Evolutionary conservation across 1,139 yeast genomes (phyloP).

Genomic region (Yamadazyma atlantica): DNA sequence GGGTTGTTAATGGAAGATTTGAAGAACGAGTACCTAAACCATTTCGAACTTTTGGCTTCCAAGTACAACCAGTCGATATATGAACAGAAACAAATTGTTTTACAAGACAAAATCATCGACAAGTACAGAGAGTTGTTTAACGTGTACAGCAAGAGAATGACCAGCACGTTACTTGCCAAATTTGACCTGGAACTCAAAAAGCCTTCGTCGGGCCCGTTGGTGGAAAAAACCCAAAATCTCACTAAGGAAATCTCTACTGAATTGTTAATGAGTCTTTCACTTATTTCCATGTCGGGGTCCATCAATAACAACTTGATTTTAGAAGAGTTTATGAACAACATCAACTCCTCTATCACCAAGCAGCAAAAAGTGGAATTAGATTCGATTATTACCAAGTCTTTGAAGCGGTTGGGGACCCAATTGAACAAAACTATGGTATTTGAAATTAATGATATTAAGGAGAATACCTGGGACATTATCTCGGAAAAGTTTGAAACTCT

Average conservation of each 20-base stretch:
- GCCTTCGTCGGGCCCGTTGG: slow-evolving; percentile 20
- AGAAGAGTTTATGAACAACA: slow-evolving; percentile 19
- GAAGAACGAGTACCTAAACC: slow-evolving; percentile 43
- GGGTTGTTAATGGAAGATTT: slow-evolving; percentile 43
- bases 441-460: slow-evolving; percentile 44
- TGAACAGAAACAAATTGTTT: slow-evolving; percentile 52
- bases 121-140: slow-evolving; percentile 48
- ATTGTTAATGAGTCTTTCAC: slow-evolving; percentile 8
- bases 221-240: slow-evolving; percentile 15
- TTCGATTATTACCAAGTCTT: slow-evolving; percentile 31
- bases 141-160: slow-evolving; percentile 24
- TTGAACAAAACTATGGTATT: slow-evolving; percentile 42
- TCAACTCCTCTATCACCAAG: slow-evolving; percentile 27
- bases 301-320: slow-evolving; percentile 13
- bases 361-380: slow-evolving; percentile 50
- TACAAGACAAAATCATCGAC: slow-evolving; percentile 46
- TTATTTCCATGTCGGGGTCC: slow-evolving; percentile 14
- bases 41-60: slow-evolving; percentile 69
- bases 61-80: slow-evolving; percentile 70
- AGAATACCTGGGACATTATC: slow-evolving; percentile 63
- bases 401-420: slow-evolving; percentile 38
- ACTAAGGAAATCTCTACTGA: slow-evolving; percentile 5
- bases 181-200: too few relatives aligned
- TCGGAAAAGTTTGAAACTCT: slow-evolving; percentile 46
- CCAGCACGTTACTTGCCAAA: slow-evolving; percentile 13